Conservation (phyloP, 2,329 filamentous ascomycete species). For the Xylaria sp. region DNA sequence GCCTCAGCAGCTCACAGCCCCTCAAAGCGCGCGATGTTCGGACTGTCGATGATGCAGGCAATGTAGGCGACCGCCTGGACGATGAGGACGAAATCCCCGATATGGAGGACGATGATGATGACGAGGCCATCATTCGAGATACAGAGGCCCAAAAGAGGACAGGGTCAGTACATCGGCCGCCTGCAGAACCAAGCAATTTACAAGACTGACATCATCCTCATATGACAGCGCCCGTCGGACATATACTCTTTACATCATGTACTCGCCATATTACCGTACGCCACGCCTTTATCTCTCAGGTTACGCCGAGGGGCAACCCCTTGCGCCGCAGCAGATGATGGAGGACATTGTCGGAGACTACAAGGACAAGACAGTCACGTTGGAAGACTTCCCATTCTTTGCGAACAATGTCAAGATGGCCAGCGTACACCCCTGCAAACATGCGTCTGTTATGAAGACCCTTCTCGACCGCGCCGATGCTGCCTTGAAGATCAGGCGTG, state of each 20-base stretch:
- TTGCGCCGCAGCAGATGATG: constrained; percentile 88
- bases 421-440: constrained; percentile 94
- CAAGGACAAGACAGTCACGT: constrained; percentile 97
- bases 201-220: constrained; percentile 27
- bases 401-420: constrained; percentile 93
- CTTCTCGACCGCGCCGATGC: constrained; percentile 94
- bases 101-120: constrained; percentile 97
- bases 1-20: constrained; percentile 75
- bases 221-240: constrained; percentile 76
- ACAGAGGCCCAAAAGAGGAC: constrained; percentile 55
- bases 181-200: background rate
- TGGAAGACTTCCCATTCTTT: constrained; percentile 97
- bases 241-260: constrained; percentile 99
- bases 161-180: constrained; percentile 45
- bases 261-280: constrained; percentile 95
- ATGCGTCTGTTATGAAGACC: constrained; percentile 97
- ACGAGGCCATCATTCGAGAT: constrained; percentile 94
- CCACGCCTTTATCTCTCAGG: constrained; percentile 94
- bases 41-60: constrained; percentile 88
- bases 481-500: constrained; percentile 83
- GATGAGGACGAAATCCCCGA: constrained; percentile 89
- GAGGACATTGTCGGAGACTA: constrained; percentile 96
- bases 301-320: constrained; percentile 81
- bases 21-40: constrained; percentile 80
- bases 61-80: constrained; percentile 75